These are phyloP conservation scores for Gonium pectorale DNA, from an alignment of 139 green algal species.

Conservation along the genomic window DNA sequence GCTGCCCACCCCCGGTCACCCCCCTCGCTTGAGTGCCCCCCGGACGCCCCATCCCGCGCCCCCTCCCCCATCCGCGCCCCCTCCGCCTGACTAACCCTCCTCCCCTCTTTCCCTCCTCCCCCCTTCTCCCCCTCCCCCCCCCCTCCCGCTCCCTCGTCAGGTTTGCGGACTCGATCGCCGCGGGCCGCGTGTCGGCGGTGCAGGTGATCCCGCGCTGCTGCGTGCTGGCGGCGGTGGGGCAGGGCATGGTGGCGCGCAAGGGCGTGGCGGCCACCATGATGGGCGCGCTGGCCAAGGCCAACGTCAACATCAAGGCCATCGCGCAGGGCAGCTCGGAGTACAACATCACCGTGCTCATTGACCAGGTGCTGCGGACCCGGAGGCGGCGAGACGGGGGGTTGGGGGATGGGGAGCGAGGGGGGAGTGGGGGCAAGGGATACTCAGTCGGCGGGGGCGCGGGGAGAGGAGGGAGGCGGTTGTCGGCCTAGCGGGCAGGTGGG, in stretches of 20 bases:
- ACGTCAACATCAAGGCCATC: conserved; percentile 94
- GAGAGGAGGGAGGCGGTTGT: too few relatives aligned
- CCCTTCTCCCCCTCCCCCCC: neutral
- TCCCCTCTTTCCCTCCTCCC: neutral
- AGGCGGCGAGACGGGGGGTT: too few relatives aligned
- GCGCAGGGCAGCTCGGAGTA: conserved; percentile 95
- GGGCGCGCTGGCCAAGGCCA: conserved; percentile 92
- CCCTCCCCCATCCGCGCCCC: too few relatives aligned
- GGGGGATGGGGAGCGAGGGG: neutral
- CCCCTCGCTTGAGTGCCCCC: too few relatives aligned
- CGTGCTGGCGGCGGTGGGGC: conserved; percentile 94
- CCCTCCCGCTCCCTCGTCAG: conserved; percentile 27
- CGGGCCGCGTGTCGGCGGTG: conserved; percentile 81
- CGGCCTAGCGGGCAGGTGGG: too few relatives aligned
- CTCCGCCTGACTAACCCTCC: too few relatives aligned
- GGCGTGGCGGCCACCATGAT: conserved; percentile 95
- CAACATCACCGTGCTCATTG: conserved; percentile 98
- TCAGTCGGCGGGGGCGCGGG: too few relatives aligned
- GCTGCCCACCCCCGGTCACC: too few relatives aligned
- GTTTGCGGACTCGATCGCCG: conserved; percentile 80
- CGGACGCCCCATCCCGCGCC: too few relatives aligned
- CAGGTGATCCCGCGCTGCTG: conserved; percentile 86
- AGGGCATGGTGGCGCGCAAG: conserved; percentile 89
- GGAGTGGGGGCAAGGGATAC: too few relatives aligned
- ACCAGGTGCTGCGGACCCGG: too few relatives aligned